Evolutionary conservation across 148 eudicot genomes (phyloP).

Genomic region (Gaultheria prostrata): DNA sequence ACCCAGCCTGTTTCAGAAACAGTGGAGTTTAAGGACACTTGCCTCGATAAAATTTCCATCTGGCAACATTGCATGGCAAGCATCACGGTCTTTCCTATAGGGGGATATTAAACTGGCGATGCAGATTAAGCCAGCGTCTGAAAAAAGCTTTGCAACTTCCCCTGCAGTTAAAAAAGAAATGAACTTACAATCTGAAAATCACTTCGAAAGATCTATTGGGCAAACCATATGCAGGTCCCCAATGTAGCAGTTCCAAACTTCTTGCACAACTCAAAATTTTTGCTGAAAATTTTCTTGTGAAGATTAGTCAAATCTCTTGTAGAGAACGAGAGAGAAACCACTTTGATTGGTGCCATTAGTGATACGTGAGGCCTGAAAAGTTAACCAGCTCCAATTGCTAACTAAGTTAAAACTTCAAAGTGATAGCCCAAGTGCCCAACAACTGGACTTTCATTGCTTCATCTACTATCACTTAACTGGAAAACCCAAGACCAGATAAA

Average conservation of each 20-base stretch:
- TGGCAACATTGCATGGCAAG: conserved; percentile 78
- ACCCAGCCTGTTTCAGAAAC: not conserved
- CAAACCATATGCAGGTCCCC: not conserved
- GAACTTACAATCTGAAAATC: not conserved
- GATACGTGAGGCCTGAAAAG: not conserved
- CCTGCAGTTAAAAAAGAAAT: conserved; percentile 40
- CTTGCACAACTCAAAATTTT: not conserved
- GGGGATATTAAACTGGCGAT: conserved; percentile 94
- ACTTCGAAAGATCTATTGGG: not conserved
- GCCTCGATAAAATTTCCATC: conserved; percentile 76
- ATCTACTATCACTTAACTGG: not conserved
- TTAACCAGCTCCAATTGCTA: not conserved
- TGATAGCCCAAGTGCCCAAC: not conserved
- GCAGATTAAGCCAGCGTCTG: conserved; percentile 80
- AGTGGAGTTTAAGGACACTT: conserved; percentile 17
- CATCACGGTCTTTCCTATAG: conserved; percentile 82
- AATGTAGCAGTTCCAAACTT: conserved; percentile 3
- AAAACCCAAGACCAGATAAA: not conserved
- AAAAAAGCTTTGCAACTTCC: conserved; percentile 83
- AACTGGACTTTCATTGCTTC: not conserved
- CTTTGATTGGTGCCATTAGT: not conserved
- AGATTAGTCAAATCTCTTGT: not conserved
- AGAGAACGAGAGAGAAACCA: not conserved
- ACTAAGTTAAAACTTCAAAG: not conserved
- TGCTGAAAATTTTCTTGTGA: not conserved